These are phyloP conservation scores for Nemania sp. DNA, from an alignment of 2,329 filamentous ascomycete genomes.

Conservation along the genomic window DNA sequence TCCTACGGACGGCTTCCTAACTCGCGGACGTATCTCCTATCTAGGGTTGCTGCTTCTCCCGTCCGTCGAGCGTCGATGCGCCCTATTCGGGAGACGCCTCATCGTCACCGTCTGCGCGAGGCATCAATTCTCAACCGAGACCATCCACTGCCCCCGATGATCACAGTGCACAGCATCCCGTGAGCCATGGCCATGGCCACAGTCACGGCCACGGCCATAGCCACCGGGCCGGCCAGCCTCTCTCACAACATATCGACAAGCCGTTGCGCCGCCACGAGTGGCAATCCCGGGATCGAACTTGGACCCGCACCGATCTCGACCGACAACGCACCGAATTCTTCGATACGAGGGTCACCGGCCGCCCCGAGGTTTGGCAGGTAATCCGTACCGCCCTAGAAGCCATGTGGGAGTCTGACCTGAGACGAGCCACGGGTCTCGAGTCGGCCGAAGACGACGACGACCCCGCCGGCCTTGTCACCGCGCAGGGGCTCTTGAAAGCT, in stretches of 20 bases:
- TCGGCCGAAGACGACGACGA: constrained; percentile 34
- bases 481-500: constrained; percentile 80
- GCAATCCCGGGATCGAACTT: constrained; percentile 64
- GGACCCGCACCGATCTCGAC: constrained; percentile 72
- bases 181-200: constrained; percentile 22
- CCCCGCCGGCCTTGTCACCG: constrained; percentile 63
- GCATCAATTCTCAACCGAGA: constrained; percentile 52
- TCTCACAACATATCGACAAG: constrained; percentile 70
- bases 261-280: constrained; percentile 70
- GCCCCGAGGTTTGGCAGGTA: constrained; percentile 79
- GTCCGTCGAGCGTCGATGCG: constrained; percentile 55
- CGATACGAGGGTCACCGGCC: constrained; percentile 82
- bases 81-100: constrained; percentile 53
- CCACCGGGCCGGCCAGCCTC: constrained; percentile 46
- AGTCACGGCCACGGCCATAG: constrained; percentile 26
- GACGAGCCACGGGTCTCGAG: constrained; percentile 31
- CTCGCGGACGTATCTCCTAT: neutral
- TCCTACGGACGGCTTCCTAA: constrained; percentile 2
- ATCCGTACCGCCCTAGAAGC: constrained; percentile 70
- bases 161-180: constrained; percentile 28
- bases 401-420: constrained; percentile 61
- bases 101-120: constrained; percentile 56
- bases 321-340: constrained; percentile 83
- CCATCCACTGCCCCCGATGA: constrained; percentile 41
- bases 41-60: constrained; percentile 65